Evolutionary conservation across 148 eudicot genomes (phyloP).

Genomic region (Oxyria digyna): DNA sequence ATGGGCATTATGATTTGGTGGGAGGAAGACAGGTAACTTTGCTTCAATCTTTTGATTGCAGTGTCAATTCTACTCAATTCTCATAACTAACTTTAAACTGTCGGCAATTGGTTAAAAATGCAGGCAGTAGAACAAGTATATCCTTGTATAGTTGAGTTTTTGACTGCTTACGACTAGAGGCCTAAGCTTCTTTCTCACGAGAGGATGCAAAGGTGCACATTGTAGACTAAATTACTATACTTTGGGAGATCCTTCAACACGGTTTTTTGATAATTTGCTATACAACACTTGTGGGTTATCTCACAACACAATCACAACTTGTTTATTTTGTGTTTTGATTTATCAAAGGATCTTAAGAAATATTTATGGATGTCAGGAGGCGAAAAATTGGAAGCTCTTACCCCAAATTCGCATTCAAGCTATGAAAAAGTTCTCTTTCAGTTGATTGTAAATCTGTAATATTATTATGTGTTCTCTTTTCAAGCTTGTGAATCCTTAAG

Average conservation of each 20-base stretch:
- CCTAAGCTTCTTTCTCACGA: not conserved
- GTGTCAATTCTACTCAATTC: not conserved
- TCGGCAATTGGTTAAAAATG: constrained; percentile 13
- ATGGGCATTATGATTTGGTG: constrained; percentile 94
- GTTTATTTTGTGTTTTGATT: not conserved
- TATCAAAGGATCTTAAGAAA: not conserved
- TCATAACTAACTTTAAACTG: not conserved
- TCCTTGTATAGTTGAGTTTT: constrained; percentile 65
- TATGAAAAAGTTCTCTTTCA: not conserved
- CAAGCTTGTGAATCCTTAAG: not conserved
- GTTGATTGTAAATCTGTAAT: not conserved
- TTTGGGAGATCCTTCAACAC: not conserved
- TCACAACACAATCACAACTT: not conserved
- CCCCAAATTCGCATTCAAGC: not conserved
- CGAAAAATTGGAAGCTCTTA: not conserved
- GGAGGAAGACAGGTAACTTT: constrained; percentile 66
- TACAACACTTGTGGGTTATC: not conserved
- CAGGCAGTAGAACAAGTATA: constrained; percentile 87
- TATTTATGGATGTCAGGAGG: not conserved
- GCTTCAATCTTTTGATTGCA: not conserved
- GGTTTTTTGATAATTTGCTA: not conserved
- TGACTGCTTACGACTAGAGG: constrained; percentile 42
- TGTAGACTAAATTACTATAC: not conserved
- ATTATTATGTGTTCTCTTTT: not conserved
- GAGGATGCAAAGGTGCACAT: not conserved